Evolutionary conservation across 2,329 filamentous ascomycete species (phyloP).

Genomic region (Ophiosphaerella korrae): DNA sequence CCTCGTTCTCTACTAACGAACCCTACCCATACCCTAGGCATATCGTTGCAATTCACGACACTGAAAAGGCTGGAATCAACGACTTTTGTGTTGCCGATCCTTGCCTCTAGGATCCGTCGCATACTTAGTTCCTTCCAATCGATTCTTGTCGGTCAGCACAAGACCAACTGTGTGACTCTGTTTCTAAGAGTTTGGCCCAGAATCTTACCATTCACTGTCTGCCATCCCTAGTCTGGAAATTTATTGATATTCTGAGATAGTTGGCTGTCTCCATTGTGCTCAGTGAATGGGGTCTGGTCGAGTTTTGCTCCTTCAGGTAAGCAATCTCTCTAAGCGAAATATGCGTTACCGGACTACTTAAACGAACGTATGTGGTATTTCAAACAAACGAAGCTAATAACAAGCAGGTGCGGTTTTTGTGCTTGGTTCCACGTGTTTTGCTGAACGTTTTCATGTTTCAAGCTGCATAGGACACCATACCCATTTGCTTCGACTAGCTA

Average conservation of each 20-base stretch:
- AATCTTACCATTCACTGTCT: too few species aligned
- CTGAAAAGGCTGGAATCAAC: background rate
- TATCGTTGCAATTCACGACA: background rate
- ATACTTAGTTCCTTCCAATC: background rate
- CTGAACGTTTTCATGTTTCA: background rate
- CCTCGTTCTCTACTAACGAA: constrained; percentile 6
- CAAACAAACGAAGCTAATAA: background rate
- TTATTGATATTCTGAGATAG: background rate
- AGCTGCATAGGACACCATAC: background rate
- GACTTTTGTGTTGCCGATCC: constrained; percentile 2
- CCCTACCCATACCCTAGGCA: constrained; percentile 6
- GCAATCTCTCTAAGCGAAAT: constrained; percentile 21
- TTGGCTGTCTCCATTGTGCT: constrained; percentile 2
- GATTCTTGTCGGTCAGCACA: background rate
- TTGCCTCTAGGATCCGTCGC: background rate
- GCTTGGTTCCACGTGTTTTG: background rate
- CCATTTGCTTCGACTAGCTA: constrained; percentile 4
- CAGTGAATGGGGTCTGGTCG: background rate
- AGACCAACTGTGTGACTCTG: background rate
- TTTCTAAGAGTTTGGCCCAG: too few species aligned
- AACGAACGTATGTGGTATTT: background rate
- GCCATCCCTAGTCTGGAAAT: background rate
- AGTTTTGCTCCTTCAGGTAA: constrained; percentile 23
- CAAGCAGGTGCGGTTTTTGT: background rate
- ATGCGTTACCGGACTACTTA: constrained; percentile 3